A percentile compares a stretch with the other conserved stretches of the same genome.
These are phyloP conservation scores for Rubus parviflorus DNA, from an alignment of 306 rosid genomes.

Conservation along the genomic window DNA sequence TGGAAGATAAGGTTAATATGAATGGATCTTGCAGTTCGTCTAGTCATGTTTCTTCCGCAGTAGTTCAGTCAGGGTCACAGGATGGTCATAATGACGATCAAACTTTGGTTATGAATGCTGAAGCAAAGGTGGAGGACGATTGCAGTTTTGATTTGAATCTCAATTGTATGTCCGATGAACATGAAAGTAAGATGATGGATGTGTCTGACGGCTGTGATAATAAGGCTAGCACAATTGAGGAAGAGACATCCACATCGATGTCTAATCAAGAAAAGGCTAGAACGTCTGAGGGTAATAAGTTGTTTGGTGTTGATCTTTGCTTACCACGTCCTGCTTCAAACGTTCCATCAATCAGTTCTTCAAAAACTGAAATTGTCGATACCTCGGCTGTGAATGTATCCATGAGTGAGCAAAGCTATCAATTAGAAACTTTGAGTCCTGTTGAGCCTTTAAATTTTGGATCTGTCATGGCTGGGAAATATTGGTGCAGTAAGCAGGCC, in stretches of 20 bases:
- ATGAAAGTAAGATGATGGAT: constrained; percentile 35
- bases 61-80: constrained; percentile 52
- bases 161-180: constrained; percentile 42
- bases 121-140: constrained; percentile 38
- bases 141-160: constrained; percentile 58
- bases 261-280: constrained; percentile 23
- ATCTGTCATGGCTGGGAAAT: constrained; percentile 60
- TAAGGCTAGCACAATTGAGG: constrained; percentile 36
- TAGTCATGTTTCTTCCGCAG: constrained; percentile 59
- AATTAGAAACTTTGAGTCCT: constrained; percentile 31
- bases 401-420: constrained; percentile 21
- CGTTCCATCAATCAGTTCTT: constrained; percentile 18
- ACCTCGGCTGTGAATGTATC: constrained; percentile 18
- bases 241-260: constrained; percentile 25
- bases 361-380: constrained; percentile 22
- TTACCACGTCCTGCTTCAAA: constrained; percentile 30
- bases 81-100: constrained; percentile 44
- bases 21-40: constrained; percentile 43
- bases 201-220: constrained; percentile 32
- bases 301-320: constrained; percentile 44
- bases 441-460: constrained; percentile 65
- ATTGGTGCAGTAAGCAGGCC: constrained; percentile 64
- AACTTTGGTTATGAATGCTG: constrained; percentile 27
- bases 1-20: constrained; percentile 44
- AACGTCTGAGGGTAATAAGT: constrained; percentile 41